phyloP scores from a whole-genome alignment of 305 asterid genomes.

The Galium porrigens region DNA sequence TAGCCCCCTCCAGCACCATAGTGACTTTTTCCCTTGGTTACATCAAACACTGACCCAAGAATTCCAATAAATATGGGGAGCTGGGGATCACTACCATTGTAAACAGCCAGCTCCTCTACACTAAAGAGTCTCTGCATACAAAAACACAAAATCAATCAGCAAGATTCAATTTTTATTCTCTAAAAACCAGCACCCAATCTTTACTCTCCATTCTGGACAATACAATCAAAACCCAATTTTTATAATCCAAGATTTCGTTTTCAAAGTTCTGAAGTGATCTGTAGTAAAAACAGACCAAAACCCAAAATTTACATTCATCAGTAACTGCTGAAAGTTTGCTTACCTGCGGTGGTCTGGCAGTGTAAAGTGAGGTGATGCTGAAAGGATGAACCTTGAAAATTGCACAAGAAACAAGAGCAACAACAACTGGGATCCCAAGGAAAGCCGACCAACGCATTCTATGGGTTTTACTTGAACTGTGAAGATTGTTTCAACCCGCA shows the following conservation, averaged over 20 bases:
- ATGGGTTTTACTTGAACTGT: neutral
- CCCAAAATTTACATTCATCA: neutral
- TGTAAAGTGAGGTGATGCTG: slow-evolving; percentile 17
- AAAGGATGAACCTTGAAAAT: slow-evolving; percentile 27
- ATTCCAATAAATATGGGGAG: slow-evolving; percentile 65
- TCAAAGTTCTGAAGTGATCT: neutral
- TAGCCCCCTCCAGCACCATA: slow-evolving; percentile 78
- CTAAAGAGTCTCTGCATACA: slow-evolving; percentile 37
- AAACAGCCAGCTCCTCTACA: slow-evolving; percentile 42
- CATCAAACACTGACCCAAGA: slow-evolving; percentile 88
- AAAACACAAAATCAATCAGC: neutral
- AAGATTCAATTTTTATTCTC: neutral
- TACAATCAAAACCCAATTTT: slow-evolving; percentile 4
- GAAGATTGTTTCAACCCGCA: neutral
- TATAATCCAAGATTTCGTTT: neutral
- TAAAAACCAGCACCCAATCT: neutral
- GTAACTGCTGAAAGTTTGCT: neutral
- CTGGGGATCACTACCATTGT: slow-evolving; percentile 54
- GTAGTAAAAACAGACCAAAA: neutral
- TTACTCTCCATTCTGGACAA: neutral
- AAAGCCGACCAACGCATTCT: slow-evolving; percentile 41
- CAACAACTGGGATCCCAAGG: slow-evolving; percentile 42
- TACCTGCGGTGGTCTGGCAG: slow-evolving; percentile 15
- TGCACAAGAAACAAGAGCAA: slow-evolving; percentile 39
- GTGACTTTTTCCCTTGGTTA: slow-evolving; percentile 65